Conservation (phyloP, 805 yeast species). For the Saccharomyces paradoxus region DNA sequence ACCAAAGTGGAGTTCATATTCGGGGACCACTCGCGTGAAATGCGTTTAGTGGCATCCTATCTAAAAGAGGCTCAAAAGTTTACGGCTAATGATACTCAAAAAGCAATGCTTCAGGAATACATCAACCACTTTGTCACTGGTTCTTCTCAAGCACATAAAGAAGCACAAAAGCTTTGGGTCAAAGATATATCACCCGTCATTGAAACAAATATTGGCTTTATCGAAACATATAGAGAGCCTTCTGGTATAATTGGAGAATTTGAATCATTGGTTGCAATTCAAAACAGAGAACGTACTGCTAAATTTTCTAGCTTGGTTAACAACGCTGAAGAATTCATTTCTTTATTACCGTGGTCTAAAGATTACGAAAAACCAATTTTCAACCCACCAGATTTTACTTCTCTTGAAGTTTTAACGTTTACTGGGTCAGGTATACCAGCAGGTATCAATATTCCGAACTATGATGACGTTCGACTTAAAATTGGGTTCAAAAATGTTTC, state of each 20-base stretch:
- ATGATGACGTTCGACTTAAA: conserved; percentile 78
- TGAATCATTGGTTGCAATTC: conserved; percentile 89
- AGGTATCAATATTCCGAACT: conserved; percentile 88
- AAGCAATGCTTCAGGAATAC: conserved; percentile 56
- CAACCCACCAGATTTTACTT: conserved; percentile 88
- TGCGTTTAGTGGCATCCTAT: conserved; percentile 47
- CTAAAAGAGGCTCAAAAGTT: conserved; percentile 48
- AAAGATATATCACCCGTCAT: conserved; percentile 74
- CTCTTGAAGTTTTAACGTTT: conserved; percentile 81
- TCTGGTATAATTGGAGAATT: conserved; percentile 89
- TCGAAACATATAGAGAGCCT: conserved; percentile 89
- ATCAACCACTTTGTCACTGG: conserved; percentile 69
- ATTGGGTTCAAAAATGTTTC: conserved; percentile 87
- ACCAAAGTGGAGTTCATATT: conserved; percentile 46
- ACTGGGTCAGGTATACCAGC: conserved; percentile 90
- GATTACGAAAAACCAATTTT: conserved; percentile 76
- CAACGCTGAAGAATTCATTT: conserved; percentile 56
- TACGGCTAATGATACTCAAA: conserved; percentile 70
- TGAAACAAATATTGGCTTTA: conserved; percentile 80
- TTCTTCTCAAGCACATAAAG: conserved; percentile 75
- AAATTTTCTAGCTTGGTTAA: conserved; percentile 66
- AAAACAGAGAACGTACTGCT: conserved; percentile 76
- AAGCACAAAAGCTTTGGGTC: conserved; percentile 82
- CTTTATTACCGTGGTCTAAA: conserved; percentile 67
- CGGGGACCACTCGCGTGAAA: conserved; percentile 72